phyloP scores from a whole-genome alignment of 345 rosid genomes.

The Xanthoceras sorbifolium region DNA sequence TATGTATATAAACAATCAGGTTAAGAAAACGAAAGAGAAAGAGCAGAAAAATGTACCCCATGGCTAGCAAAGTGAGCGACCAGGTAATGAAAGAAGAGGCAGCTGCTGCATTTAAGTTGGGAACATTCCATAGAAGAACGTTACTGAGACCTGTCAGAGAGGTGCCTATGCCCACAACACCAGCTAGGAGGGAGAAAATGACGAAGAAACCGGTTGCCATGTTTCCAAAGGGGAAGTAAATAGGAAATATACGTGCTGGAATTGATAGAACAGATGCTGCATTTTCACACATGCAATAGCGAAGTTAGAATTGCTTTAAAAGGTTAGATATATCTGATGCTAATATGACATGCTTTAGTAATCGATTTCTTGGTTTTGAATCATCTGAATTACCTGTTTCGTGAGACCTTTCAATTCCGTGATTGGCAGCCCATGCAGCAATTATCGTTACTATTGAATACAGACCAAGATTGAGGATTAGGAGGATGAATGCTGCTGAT shows the following conservation, averaged over 20 bases:
- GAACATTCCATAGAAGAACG: slow-evolving; percentile 43
- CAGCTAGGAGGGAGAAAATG: slow-evolving; percentile 70
- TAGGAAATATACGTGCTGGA: slow-evolving; percentile 81
- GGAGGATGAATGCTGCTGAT: slow-evolving; percentile 63
- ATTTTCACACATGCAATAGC: neutral
- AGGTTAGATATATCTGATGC: neutral
- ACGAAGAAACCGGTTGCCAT: slow-evolving; percentile 81
- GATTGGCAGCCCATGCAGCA: slow-evolving; percentile 83
- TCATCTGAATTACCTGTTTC: slow-evolving; percentile 51
- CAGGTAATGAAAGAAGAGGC: slow-evolving; percentile 64
- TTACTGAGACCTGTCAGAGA: slow-evolving; percentile 60
- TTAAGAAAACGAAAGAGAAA: neutral
- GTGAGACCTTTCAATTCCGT: slow-evolving; percentile 57
- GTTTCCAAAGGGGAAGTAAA: slow-evolving; percentile 82
- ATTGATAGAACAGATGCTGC: slow-evolving; percentile 67
- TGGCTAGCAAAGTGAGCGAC: slow-evolving; percentile 73
- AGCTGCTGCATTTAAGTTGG: slow-evolving; percentile 67
- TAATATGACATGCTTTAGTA: neutral
- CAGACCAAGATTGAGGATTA: slow-evolving; percentile 62
- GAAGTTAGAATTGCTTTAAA: neutral
- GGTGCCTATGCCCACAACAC: slow-evolving; percentile 73
- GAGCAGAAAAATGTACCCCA: slow-evolving; percentile 53
- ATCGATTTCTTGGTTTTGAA: neutral
- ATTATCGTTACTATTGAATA: slow-evolving; percentile 61
- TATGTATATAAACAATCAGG: neutral